These are phyloP conservation scores for Rubia yunnanensis DNA, from an alignment of 257 asterid species.

Conservation along the genomic window DNA sequence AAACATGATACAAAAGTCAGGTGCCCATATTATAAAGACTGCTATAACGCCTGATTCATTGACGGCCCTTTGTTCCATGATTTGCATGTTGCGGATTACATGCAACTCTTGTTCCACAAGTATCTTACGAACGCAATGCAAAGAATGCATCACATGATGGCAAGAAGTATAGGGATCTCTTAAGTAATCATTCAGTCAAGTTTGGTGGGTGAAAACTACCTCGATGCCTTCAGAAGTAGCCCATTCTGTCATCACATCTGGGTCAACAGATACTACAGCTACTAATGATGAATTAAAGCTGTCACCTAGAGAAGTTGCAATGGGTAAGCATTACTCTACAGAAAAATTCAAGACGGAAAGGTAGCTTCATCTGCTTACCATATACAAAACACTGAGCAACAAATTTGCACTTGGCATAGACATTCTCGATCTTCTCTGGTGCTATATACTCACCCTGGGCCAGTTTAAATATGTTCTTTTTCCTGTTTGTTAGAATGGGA, in stretches of 20 bases:
- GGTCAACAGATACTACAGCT: slow-evolving; percentile 73
- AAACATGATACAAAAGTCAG: slow-evolving; percentile 7
- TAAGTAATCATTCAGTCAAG: background rate
- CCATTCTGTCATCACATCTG: slow-evolving; percentile 75
- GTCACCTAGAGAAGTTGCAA: slow-evolving; percentile 47
- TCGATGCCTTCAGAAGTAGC: slow-evolving; percentile 77
- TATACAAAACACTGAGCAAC: slow-evolving; percentile 82
- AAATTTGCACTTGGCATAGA: slow-evolving; percentile 85
- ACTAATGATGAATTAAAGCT: slow-evolving; percentile 84
- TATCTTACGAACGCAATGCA: background rate
- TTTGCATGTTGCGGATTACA: background rate
- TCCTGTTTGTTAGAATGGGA: slow-evolving; percentile 39
- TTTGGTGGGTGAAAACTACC: slow-evolving; percentile 32
- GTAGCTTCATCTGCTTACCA: slow-evolving; percentile 41
- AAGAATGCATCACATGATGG: background rate
- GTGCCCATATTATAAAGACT: slow-evolving; percentile 9
- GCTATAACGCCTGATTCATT: background rate
- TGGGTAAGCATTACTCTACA: slow-evolving; percentile 17
- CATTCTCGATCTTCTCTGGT: slow-evolving; percentile 92
- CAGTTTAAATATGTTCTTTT: slow-evolving; percentile 88
- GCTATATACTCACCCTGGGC: slow-evolving; percentile 99
- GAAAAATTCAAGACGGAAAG: background rate
- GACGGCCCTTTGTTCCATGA: background rate
- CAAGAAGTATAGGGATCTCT: background rate
- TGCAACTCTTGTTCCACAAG: background rate